These are phyloP conservation scores for Xylariomycetidae sp. DNA, from an alignment of 2,329 filamentous ascomycete genomes.

Conservation along the genomic window DNA sequence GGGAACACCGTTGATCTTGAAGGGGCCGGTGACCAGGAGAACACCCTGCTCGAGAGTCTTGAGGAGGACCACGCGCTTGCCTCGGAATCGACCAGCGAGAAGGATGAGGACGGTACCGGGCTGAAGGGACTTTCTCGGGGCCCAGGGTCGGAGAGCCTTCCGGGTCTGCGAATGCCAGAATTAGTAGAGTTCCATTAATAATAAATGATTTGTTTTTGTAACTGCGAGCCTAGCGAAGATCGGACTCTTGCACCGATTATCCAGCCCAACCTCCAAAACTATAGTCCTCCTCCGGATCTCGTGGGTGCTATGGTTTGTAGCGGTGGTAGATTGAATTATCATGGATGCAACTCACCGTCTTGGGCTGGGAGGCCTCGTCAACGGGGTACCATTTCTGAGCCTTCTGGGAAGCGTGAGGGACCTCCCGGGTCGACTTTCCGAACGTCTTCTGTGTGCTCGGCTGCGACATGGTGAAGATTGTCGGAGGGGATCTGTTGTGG, in stretches of 20 bases:
- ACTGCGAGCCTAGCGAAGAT: too few species aligned
- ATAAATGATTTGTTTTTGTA: too few species aligned
- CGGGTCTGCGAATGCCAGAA: slow-evolving; percentile 62
- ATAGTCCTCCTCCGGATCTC: too few species aligned
- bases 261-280: too few species aligned
- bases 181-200: too few species aligned
- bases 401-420: slow-evolving; percentile 84
- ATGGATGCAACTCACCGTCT: slow-evolving; percentile 74
- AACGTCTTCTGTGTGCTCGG: slow-evolving; percentile 81
- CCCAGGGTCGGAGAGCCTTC: slow-evolving; percentile 86
- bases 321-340: too few species aligned
- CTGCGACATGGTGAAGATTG: slow-evolving; percentile 67
- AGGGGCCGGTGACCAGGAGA: slow-evolving; percentile 97
- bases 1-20: slow-evolving; percentile 99
- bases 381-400: slow-evolving; percentile 99
- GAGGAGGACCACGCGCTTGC: slow-evolving; percentile 99
- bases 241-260: too few species aligned
- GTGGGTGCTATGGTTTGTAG: too few species aligned
- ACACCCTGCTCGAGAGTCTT: slow-evolving; percentile 97
- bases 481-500: slow-evolving; percentile 20
- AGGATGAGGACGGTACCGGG: slow-evolving; percentile 97
- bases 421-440: slow-evolving; percentile 90
- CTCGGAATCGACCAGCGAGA: slow-evolving; percentile 98
- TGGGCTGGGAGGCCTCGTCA: slow-evolving; percentile 81
- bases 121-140: slow-evolving; percentile 82